A percentile compares a stretch with the other conserved stretches of the same genome.
Conservation (phyloP, 331 rosid genomes). For the Pyrus hybrid region DNA sequence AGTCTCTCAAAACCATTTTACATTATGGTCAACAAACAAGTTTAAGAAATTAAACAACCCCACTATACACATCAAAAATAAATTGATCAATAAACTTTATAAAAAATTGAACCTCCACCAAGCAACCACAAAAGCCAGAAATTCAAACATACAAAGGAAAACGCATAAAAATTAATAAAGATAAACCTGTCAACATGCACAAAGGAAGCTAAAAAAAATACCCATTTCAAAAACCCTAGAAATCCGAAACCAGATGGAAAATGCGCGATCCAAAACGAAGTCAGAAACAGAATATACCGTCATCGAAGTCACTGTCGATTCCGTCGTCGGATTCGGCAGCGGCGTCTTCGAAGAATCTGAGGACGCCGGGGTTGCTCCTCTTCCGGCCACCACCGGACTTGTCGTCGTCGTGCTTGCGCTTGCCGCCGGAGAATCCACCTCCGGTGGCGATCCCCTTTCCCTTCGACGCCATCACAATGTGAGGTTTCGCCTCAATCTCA, state of each 20-base stretch:
- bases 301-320: constrained; percentile 22
- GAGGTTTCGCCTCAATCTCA: background rate
- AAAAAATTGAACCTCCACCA: background rate
- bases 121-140: background rate
- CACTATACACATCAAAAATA: background rate
- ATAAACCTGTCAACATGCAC: background rate
- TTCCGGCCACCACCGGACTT: constrained; percentile 40
- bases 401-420: constrained; percentile 50
- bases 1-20: background rate
- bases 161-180: background rate
- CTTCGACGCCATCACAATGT: constrained; percentile 47
- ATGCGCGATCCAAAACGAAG: constrained; percentile 1
- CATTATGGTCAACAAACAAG: background rate
- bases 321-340: constrained; percentile 34
- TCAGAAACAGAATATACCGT: constrained; percentile 24
- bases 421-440: constrained; percentile 21
- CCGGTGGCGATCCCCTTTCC: constrained; percentile 66
- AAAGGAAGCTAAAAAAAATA: background rate
- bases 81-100: no score
- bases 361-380: constrained; percentile 38
- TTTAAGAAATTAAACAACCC: background rate
- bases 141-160: background rate
- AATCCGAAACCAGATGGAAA: constrained; percentile 2
- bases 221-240: constrained; percentile 4
- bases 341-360: constrained; percentile 62